A percentile compares a stretch with the other conserved stretches of the same genome.
Conservation (phyloP, 1,284 basidiomycete species). For the Boletellus deceptivus region DNA sequence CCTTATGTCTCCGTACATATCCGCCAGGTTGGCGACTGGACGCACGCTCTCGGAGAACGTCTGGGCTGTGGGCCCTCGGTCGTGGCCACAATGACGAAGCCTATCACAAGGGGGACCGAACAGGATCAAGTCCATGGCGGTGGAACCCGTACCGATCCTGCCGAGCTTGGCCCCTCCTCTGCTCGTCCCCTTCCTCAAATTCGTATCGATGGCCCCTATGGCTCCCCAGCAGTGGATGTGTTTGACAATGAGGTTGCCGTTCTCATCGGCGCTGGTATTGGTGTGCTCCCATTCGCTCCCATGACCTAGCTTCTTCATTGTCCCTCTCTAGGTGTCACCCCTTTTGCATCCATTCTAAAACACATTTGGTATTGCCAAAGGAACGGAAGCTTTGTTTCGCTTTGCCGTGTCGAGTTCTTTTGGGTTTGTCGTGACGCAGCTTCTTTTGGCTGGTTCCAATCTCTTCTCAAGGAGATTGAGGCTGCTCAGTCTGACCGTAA, state of each 20-base stretch:
- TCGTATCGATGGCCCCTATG: conserved; percentile 84
- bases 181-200: conserved; percentile 63
- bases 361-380: conserved; percentile 91
- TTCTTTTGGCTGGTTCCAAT: conserved; percentile 94
- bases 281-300: conserved; percentile 40
- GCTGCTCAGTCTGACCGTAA: conserved; percentile 79
- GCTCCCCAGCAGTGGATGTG: conserved; percentile 88
- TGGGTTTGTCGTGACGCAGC: conserved; percentile 88
- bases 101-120: conserved; percentile 71
- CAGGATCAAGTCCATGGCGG: conserved; percentile 51
- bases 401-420: conserved; percentile 87
- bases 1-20: conserved; percentile 88
- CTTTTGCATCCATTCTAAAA: conserved; percentile 89
- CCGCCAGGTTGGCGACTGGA: conserved; percentile 89
- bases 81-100: conserved; percentile 70
- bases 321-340: conserved; percentile 63
- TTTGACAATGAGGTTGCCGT: conserved; percentile 84
- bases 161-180: conserved; percentile 63
- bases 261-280: conserved; percentile 86
- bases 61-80: conserved; percentile 77
- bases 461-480: conserved; percentile 80
- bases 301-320: not conserved
- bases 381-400: conserved; percentile 67
- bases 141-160: conserved; percentile 66
- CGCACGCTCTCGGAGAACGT: conserved; percentile 74